Base-by-base conservation (phyloP, 495 filamentous ascomycete genomes). In the Hypoxylon subgilvum region DNA sequence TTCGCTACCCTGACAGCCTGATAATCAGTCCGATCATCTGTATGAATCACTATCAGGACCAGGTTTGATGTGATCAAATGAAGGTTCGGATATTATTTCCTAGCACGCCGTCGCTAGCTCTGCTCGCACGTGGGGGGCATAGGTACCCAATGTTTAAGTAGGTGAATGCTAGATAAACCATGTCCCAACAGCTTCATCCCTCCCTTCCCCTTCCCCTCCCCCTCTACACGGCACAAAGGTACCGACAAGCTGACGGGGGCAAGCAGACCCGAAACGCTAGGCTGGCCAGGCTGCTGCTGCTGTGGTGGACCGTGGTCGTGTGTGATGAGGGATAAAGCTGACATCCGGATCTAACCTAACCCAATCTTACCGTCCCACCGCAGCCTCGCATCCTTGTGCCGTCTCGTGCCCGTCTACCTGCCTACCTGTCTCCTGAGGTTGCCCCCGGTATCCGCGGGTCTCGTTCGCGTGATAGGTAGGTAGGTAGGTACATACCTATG, bases 351-450 rank as follows among this genome's bases (percentile, higher is more conserved):
- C 36, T 23, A 40, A 38, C 31, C 28, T 25, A 34, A 34, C 42
- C 55, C 19, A 25, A 31, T 27, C 42, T 53, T 34, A 9, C 42
- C 28, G 17, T 21, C 17, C 34, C 40, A 52, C 52, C 52, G 41
- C 52, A 57, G 59, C 59, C 59, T 63, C 48, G 59, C 59, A 63
- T 52, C 23, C 9, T 19, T 27, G 18, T 2, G 14, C n/a, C 21
- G 28, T 57, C 59, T 40, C 42, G 52, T 57, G 52, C 47, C 28
- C 38, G 2, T 13, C 36, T 30, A 5, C 27, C 27, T 5, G 5
- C 27, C 27, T 30, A 10, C 27, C 5, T 30, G 5, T 30, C 10
- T 12, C 31, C 31, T 6, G n/a, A n/a, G n/a, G n/a, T n/a, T n/a
- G n/a, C n/a, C n/a, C n/a, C n/a, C n/a, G n/a, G n/a, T n/a, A n/a